A percentile compares a stretch with the other conserved stretches of the same genome.
Evolutionary conservation across 2,329 filamentous ascomycete genomes (phyloP).

Genomic region (Achaetomium macrosporum): DNA sequence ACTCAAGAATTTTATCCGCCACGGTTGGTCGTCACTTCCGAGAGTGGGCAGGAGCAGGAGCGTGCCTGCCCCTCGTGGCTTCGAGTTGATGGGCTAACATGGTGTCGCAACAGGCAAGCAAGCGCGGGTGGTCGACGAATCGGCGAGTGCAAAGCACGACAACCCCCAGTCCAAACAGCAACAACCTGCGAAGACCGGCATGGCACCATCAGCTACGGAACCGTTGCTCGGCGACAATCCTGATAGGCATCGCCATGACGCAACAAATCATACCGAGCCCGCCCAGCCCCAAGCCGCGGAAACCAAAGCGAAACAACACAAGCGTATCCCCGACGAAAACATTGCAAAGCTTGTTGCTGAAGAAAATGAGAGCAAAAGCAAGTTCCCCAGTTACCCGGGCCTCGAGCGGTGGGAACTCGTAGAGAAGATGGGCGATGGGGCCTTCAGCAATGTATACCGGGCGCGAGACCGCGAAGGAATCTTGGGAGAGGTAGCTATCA

Average conservation of each 20-base stretch:
- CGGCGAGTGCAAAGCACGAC: constrained; percentile 46
- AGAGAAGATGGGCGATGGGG: constrained; percentile 98
- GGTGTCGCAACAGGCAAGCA: constrained; percentile 62
- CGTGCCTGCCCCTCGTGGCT: neutral
- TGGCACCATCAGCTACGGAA: constrained; percentile 40
- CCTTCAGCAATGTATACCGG: constrained; percentile 97
- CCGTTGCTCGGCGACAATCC: constrained; percentile 33
- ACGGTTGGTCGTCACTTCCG: constrained; percentile 51
- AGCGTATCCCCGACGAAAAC: constrained; percentile 57
- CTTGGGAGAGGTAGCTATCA: constrained; percentile 84
- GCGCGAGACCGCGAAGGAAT: constrained; percentile 69
- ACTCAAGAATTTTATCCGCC: constrained; percentile 95
- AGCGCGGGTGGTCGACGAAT: constrained; percentile 61
- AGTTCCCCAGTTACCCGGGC: constrained; percentile 79
- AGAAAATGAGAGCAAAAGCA: constrained; percentile 78
- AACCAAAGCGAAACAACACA: constrained; percentile 35
- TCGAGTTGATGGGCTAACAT: constrained; percentile 19
- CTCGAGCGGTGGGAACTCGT: constrained; percentile 79
- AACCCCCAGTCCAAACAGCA: constrained; percentile 47
- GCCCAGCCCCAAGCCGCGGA: constrained; percentile 55
- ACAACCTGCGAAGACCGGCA: constrained; percentile 46
- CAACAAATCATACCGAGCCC: constrained; percentile 47
- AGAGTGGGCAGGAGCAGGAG: neutral
- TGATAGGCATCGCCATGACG: constrained; percentile 50
- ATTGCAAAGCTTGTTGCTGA: constrained; percentile 84